Conservation (phyloP, 345 rosid species). For the Clausena lansium region DNA sequence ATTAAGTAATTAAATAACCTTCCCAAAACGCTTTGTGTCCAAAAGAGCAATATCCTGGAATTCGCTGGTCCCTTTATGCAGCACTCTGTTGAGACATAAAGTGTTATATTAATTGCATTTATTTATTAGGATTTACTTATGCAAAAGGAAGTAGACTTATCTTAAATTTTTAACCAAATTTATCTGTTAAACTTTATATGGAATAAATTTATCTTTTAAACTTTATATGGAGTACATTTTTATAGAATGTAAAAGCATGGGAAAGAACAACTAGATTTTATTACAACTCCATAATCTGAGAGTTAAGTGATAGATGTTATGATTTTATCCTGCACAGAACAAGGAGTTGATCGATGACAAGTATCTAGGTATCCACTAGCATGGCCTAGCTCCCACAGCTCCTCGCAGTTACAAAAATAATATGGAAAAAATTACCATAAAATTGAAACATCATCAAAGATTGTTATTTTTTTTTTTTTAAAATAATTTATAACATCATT, state of each 20-base stretch:
- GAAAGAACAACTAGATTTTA: too few species aligned
- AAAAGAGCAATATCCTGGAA: constrained; percentile 81
- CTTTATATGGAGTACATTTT: background rate
- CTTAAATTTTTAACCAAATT: background rate
- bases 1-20: constrained; percentile 37
- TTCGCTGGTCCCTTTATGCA: constrained; percentile 69
- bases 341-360: too few species aligned
- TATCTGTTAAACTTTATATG: background rate
- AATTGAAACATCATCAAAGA: background rate
- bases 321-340: background rate
- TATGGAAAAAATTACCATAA: background rate
- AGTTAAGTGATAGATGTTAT: too few species aligned
- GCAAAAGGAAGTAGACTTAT: background rate
- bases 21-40: constrained; percentile 90
- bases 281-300: background rate
- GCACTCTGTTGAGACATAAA: constrained; percentile 45
- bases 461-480: background rate
- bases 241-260: background rate
- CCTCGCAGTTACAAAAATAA: background rate
- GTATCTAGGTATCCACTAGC: background rate
- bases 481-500: background rate
- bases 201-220: too few species aligned
- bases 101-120: background rate
- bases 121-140: background rate
- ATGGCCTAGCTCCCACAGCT: background rate